Percentiles rank a stretch among this genome's conserved stretches.
Conservation (phyloP, 495 filamentous ascomycete species). For the Hypoxylon rickii region DNA sequence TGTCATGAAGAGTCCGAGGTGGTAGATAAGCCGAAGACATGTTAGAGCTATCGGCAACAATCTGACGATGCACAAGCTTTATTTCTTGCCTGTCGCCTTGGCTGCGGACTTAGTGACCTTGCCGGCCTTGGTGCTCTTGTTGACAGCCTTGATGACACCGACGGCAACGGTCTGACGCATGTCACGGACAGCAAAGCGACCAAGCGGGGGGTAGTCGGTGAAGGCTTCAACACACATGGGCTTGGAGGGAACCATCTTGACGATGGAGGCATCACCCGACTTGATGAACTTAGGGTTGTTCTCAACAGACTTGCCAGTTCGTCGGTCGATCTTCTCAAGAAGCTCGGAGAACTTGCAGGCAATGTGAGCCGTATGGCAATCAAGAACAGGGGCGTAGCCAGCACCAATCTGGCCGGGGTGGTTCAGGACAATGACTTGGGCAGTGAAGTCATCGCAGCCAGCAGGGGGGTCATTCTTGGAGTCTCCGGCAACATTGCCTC, state of each 20-base stretch:
- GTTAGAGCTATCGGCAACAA: neutral
- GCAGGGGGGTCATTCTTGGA: constrained; percentile 98
- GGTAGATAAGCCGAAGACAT: constrained; percentile 8
- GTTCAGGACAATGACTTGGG: constrained; percentile 99
- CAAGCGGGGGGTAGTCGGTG: constrained; percentile 98
- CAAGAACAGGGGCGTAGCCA: constrained; percentile 97
- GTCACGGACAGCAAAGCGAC: constrained; percentile 97
- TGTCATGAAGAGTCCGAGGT: constrained; percentile 24
- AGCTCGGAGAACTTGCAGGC: constrained; percentile 99
- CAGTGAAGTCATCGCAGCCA: constrained; percentile 91
- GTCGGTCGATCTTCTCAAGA: constrained; percentile 99
- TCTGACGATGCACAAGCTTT: constrained; percentile 37
- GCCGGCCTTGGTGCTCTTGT: constrained; percentile 51
- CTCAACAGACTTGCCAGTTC: constrained; percentile 98
- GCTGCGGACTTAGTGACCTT: constrained; percentile 73
- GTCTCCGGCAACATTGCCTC: constrained; percentile 99
- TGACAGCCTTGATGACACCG: constrained; percentile 82
- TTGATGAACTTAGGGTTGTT: constrained; percentile 96
- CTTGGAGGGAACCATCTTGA: constrained; percentile 99
- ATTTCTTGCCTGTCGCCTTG: constrained; percentile 67
- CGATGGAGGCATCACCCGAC: constrained; percentile 99
- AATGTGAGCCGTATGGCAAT: constrained; percentile 99
- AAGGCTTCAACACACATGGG: constrained; percentile 99
- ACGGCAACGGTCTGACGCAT: constrained; percentile 94
- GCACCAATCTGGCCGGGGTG: constrained; percentile 99